Conservation (phyloP, 768 basidiomycete genomes). For the Hysterangium stoloniferum region DNA sequence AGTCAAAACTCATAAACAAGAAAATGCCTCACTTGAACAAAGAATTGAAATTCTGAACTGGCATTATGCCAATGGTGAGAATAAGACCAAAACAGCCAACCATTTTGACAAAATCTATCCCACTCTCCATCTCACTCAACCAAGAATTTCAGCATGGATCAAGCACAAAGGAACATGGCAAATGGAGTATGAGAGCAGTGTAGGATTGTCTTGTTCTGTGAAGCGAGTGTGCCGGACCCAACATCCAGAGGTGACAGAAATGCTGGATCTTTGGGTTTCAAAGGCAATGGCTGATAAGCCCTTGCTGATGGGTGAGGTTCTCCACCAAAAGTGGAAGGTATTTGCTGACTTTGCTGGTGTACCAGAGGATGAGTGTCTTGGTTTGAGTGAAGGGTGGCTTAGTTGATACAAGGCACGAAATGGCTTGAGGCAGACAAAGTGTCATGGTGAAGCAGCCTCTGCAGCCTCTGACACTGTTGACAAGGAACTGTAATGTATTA, state of each 20-base stretch:
- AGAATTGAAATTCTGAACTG: slow-evolving; percentile 32
- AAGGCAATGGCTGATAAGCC: slow-evolving; percentile 23
- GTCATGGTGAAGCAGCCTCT: too few species aligned
- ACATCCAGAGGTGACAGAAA: slow-evolving; percentile 28
- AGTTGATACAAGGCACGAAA: slow-evolving; percentile 28
- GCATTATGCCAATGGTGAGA: slow-evolving; percentile 26
- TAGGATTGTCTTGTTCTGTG: too few species aligned
- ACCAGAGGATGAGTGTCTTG: slow-evolving; percentile 25
- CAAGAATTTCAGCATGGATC: slow-evolving; percentile 26
- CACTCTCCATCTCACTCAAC: slow-evolving; percentile 30
- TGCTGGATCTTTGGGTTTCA: slow-evolving; percentile 33
- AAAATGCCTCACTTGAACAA: too few species aligned
- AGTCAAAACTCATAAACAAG: too few species aligned
- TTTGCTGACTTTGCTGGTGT: slow-evolving; percentile 29
- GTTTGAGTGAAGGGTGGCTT: too few species aligned
- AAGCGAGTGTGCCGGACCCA: slow-evolving; percentile 20
- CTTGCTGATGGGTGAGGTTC: slow-evolving; percentile 28
- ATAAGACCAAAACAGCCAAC: slow-evolving; percentile 25
- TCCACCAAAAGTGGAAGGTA: too few species aligned
- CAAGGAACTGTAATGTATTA: neutral
- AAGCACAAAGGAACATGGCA: slow-evolving; percentile 24
- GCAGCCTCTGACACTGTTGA: neutral
- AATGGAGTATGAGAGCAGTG: slow-evolving; percentile 1
- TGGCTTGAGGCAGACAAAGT: too few species aligned
- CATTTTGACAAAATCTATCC: slow-evolving; percentile 24